phyloP scores from a whole-genome alignment of 768 basidiomycete genomes.

The Dendrothele bispora region DNA sequence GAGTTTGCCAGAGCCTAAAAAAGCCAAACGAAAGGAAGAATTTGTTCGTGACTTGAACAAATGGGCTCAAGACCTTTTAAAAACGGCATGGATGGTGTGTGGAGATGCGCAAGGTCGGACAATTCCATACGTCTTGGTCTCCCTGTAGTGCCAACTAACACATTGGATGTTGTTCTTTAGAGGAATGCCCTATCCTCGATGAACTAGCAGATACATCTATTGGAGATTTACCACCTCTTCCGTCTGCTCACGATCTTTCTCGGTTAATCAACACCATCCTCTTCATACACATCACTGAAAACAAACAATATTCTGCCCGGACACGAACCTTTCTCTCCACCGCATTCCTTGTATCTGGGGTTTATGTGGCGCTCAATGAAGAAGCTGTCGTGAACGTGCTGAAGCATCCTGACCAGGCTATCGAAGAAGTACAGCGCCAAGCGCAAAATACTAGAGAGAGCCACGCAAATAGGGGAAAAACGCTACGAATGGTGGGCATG shows the following conservation, averaged over 20 bases:
- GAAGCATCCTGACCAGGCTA: slow-evolving; percentile 46
- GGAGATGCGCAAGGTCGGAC: too few relatives aligned
- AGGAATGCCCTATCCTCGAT: slow-evolving; percentile 41
- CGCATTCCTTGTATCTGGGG: slow-evolving; percentile 1
- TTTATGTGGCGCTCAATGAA: slow-evolving; percentile 43
- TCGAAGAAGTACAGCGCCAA: slow-evolving; percentile 43
- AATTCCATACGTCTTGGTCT: too few relatives aligned
- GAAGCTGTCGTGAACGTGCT: slow-evolving; percentile 41
- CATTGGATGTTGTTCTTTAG: too few relatives aligned
- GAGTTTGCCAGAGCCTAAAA: slow-evolving; percentile 12
- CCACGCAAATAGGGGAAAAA: slow-evolving; percentile 41
- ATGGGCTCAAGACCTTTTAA: slow-evolving; percentile 46
- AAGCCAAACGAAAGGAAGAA: slow-evolving; percentile 20
- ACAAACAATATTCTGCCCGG: slow-evolving; percentile 49
- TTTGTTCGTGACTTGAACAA: slow-evolving; percentile 36
- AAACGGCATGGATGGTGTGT: slow-evolving; percentile 46
- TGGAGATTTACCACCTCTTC: slow-evolving; percentile 37
- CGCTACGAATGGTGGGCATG: slow-evolving; percentile 45
- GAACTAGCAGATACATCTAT: slow-evolving; percentile 47
- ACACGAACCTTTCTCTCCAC: slow-evolving; percentile 46
- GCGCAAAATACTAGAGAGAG: slow-evolving; percentile 36
- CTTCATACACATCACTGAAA: slow-evolving; percentile 47
- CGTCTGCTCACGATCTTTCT: slow-evolving; percentile 33
- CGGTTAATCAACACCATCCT: slow-evolving; percentile 51
- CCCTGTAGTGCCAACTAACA: too few relatives aligned